Percentiles rank a stretch among this genome's conserved stretches.
These are phyloP conservation scores for Ceratobasidium sp. DNA, from an alignment of 1,284 basidiomycete species.

Conservation along the genomic window DNA sequence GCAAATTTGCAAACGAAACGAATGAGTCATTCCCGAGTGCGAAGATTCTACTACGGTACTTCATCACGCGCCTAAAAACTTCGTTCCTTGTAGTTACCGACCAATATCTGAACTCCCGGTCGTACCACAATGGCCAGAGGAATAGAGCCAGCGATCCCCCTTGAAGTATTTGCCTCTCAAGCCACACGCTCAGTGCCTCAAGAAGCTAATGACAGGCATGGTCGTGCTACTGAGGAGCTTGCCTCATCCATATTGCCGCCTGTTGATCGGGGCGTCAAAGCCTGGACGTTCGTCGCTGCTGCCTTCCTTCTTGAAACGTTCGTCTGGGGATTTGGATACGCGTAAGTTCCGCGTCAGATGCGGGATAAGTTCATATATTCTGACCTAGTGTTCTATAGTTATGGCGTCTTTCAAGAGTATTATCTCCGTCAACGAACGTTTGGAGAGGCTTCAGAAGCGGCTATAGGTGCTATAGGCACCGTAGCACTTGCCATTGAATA, in stretches of 20 bases:
- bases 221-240: not conserved
- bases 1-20: too few species aligned
- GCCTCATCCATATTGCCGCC: conserved; percentile 27
- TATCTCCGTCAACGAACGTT: conserved; percentile 51
- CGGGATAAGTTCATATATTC: not conserved
- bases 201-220: not conserved
- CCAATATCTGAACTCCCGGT: too few species aligned
- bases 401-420: conserved; percentile 55
- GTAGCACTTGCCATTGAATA: conserved; percentile 47
- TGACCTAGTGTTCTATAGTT: conserved; percentile 47
- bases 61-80: too few species aligned
- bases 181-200: not conserved
- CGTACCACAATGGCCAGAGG: too few species aligned
- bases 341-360: conserved; percentile 10
- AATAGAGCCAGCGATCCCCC: too few species aligned
- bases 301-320: conserved; percentile 43
- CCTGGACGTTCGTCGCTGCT: conserved; percentile 43
- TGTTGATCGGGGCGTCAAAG: conserved; percentile 37
- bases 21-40: too few species aligned
- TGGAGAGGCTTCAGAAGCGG: conserved; percentile 37
- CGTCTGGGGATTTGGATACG: conserved; percentile 46
- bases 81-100: too few species aligned
- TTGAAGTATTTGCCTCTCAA: not conserved
- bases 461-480: conserved; percentile 48
- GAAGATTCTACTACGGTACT: too few species aligned